Conservation (phyloP, 2,329 filamentous ascomycete genomes). For the Hymenotorrendiella dingleyae region DNA sequence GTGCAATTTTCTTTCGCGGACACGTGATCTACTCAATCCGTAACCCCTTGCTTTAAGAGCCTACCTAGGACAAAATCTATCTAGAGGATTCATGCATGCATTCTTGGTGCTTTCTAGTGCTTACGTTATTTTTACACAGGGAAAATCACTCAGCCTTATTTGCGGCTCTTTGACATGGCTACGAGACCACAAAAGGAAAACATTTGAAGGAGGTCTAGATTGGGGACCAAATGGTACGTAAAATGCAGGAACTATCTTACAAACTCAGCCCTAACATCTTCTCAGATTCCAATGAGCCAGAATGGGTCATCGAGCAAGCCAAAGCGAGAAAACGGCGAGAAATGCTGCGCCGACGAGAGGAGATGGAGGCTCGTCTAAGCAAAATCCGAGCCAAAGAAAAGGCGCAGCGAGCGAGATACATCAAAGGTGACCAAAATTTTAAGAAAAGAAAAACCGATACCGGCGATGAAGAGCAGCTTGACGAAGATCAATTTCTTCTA, state of each 20-base stretch:
- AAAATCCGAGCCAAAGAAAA: constrained; percentile 53
- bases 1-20: constrained; percentile 6
- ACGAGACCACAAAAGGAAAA: constrained; percentile 54
- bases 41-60: no score
- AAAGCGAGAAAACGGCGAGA: constrained; percentile 49
- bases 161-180: constrained; percentile 69
- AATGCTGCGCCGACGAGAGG: constrained; percentile 48
- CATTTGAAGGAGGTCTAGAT: constrained; percentile 28
- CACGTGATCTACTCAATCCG: no score
- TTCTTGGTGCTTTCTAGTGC: no score
- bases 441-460: constrained; percentile 40
- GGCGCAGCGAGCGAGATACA: constrained; percentile 41
- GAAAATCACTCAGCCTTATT: constrained; percentile 68
- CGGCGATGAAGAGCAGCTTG: constrained; percentile 16
- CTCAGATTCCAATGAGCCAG: constrained; percentile 52
- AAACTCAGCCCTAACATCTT: constrained; percentile 7
- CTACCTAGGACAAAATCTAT: no score
- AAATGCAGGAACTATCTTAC: neutral
- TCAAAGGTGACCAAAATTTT: constrained; percentile 37
- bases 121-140: no score
- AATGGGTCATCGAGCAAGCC: constrained; percentile 62
- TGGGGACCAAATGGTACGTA: constrained; percentile 18
- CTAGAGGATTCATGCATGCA: no score
- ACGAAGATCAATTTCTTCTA: constrained; percentile 54
- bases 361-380: constrained; percentile 53